Evolutionary conservation across 2,329 filamentous ascomycete genomes (phyloP).

Genomic region (Phialophora macrospora): DNA sequence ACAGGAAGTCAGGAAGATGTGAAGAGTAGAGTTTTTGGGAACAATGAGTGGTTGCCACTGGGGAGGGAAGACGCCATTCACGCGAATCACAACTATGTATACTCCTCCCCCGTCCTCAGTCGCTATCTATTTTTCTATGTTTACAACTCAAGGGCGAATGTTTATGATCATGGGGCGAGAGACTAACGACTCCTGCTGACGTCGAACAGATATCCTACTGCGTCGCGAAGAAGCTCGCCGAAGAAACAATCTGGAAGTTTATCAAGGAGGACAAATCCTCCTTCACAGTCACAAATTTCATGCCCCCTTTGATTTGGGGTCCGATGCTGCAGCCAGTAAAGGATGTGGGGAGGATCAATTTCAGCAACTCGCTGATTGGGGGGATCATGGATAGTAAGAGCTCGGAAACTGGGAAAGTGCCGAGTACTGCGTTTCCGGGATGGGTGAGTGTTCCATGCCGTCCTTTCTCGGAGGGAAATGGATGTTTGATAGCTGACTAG

Average conservation of each 20-base stretch:
- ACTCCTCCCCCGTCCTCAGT: conserved; percentile 2
- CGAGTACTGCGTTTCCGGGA: conserved; percentile 24
- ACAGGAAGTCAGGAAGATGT: conserved; percentile 31
- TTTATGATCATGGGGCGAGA: neutral
- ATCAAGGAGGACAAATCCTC: conserved; percentile 58
- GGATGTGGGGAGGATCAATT: conserved; percentile 68
- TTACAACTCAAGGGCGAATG: neutral
- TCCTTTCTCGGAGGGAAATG: neutral
- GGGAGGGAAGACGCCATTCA: conserved; percentile 30
- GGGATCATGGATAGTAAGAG: conserved; percentile 44
- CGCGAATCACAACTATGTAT: conserved; percentile 29
- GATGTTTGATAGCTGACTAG: conserved; percentile 48
- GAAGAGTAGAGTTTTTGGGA: conserved; percentile 26
- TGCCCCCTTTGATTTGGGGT: conserved; percentile 66
- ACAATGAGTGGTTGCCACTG: conserved; percentile 22
- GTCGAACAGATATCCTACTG: conserved; percentile 45
- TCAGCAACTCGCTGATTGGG: conserved; percentile 71
- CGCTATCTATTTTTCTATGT: neutral
- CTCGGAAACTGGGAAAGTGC: conserved; percentile 25
- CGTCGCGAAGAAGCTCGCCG: conserved; percentile 66
- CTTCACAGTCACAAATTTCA: conserved; percentile 66
- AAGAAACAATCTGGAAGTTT: conserved; percentile 69
- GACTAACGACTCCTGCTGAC: neutral
- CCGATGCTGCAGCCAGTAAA: conserved; percentile 68
- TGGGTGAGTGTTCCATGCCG: conserved; percentile 17